A percentile compares a stretch with the other conserved stretches of the same genome.
These are phyloP conservation scores for Lippia alba DNA, from an alignment of 305 asterid species.

Conservation along the genomic window DNA sequence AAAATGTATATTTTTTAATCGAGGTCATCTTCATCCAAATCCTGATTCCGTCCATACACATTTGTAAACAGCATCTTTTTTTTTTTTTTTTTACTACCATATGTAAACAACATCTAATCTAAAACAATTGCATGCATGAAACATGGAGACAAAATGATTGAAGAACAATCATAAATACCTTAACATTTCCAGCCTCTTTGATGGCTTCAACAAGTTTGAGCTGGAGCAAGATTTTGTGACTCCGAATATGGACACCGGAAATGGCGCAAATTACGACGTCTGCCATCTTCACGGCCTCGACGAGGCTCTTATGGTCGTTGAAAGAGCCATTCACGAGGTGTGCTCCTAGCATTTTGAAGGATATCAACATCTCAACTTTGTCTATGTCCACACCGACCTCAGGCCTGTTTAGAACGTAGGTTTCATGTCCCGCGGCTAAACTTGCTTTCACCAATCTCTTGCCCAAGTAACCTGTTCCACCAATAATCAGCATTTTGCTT, in stretches of 20 bases:
- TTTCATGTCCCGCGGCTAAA: constrained; percentile 58
- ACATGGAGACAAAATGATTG: not conserved
- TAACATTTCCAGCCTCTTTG: constrained; percentile 70
- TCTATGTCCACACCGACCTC: constrained; percentile 58
- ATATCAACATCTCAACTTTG: constrained; percentile 48
- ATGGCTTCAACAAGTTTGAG: constrained; percentile 62
- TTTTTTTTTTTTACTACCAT: too few species aligned
- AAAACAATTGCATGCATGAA: not conserved
- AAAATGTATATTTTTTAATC: too few species aligned
- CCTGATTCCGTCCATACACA: too few species aligned
- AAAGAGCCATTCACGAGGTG: constrained; percentile 53
- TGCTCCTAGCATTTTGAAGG: constrained; percentile 53
- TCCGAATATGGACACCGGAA: constrained; percentile 58
- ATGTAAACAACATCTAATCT: too few species aligned
- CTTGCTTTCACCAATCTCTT: constrained; percentile 70
- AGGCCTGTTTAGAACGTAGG: constrained; percentile 54
- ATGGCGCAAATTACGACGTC: constrained; percentile 66
- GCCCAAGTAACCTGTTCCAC: constrained; percentile 81
- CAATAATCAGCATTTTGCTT: constrained; percentile 64
- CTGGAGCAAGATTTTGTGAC: constrained; percentile 57
- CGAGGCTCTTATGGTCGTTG: constrained; percentile 46
- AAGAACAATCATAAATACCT: constrained; percentile 34
- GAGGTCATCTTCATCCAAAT: too few species aligned
- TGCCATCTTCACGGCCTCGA: constrained; percentile 57
- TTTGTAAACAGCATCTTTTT: too few species aligned